Base-by-base conservation (phyloP, 2,329 filamentous ascomycete species). In the Penicillium crustosum region DNA sequence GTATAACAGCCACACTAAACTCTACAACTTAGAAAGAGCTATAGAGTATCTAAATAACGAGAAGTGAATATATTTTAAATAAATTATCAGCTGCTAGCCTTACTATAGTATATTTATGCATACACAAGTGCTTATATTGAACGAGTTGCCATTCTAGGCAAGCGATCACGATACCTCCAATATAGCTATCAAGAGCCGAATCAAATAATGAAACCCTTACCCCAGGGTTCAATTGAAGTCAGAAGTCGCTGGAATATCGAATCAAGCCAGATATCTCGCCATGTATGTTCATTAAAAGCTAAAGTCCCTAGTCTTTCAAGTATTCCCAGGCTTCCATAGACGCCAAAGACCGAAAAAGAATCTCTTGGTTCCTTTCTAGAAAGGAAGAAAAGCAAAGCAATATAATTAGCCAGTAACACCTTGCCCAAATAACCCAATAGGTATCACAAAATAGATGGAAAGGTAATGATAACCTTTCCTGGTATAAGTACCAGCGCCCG, bases 401-500 rank as follows among this genome's bases (percentile, higher is more conserved):
- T 12, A 9, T 17, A 19, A 35, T 21, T 15, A 49, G 19, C 43
- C 43, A 49, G 9, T 17, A 25, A 47, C 41, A 33, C 12, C 25
- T 23, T 23, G n/a, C 33, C 35, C 33, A 42, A 50, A 12, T 39
- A 21, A 25, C 36, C 23, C 27, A 38, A 55, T 49, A 41, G 36
- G 48, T 51, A 51, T 45, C 25, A 42, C 25, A 17, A 36, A 57
- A 45, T 13, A 21, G 15, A 56, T 15, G n/a, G 23, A 45, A 35
- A 45, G 33, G 15, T 15, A 21, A 41, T 15, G 19, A 12, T 25
- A 21, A 9, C 3, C 44, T 39, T 45, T 55, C 49, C 39, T 25
- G 25, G 38, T 23, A 45, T 15, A 53, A 59, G 58, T 61, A 54
- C 57, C 60, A 25, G 55, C 59, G 57, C 61, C 8, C 33, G 25